Percentiles rank a stretch among this genome's conserved stretches.
Evolutionary conservation across 768 basidiomycete species (phyloP).

Genomic region (Mycena leptocephala): DNA sequence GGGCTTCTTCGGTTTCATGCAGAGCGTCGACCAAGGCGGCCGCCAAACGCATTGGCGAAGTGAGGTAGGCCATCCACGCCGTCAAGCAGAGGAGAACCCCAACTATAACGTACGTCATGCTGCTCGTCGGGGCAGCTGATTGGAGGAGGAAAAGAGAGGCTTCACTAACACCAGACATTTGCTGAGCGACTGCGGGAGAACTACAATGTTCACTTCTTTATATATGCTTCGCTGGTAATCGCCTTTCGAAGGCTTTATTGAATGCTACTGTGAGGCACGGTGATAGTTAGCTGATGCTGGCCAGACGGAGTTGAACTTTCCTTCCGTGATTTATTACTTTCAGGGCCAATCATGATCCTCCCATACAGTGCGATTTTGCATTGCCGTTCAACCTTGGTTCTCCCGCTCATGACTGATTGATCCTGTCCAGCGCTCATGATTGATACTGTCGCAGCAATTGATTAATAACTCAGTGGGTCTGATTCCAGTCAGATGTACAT

Average conservation of each 20-base stretch:
- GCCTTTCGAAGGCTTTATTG: too few relatives aligned
- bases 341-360: too few relatives aligned
- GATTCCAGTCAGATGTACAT: too few relatives aligned
- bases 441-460: neutral
- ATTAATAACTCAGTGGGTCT: too few relatives aligned
- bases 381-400: neutral
- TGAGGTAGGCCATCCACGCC: neutral
- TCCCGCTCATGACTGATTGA: neutral
- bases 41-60: conserved; percentile 7
- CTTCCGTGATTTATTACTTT: too few relatives aligned
- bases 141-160: neutral
- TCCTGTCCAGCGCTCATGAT: neutral
- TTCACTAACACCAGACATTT: neutral
- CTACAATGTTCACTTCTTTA: neutral
- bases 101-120: neutral
- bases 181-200: too few relatives aligned
- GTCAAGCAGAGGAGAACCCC: neutral
- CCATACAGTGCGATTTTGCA: too few relatives aligned
- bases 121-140: neutral
- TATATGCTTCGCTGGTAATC: too few relatives aligned
- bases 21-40: neutral
- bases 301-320: neutral
- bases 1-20: conserved; percentile 13
- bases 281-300: neutral
- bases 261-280: neutral